Evolutionary conservation across 2,329 filamentous ascomycete species (phyloP).

Genomic region (Alternaria sp.): DNA sequence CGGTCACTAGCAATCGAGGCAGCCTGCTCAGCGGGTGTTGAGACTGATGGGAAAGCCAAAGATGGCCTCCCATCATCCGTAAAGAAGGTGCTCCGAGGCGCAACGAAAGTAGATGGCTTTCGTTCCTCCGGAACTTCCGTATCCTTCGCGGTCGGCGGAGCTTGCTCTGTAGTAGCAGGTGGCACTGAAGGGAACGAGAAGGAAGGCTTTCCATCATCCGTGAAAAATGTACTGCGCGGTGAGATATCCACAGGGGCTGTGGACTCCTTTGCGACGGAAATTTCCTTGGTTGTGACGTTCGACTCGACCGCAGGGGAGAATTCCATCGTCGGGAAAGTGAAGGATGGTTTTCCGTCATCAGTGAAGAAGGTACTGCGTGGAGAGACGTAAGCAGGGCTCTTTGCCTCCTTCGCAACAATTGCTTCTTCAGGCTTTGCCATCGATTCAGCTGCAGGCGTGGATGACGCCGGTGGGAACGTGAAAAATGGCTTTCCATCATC

Average conservation of each 20-base stretch:
- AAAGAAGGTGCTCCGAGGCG: constrained; percentile 20
- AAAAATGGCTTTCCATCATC: constrained; percentile 20
- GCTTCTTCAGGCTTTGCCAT: neutral
- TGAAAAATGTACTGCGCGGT: constrained; percentile 22
- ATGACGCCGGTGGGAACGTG: neutral
- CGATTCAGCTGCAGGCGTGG: neutral
- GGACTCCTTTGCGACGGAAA: neutral
- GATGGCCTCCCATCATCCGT: constrained; percentile 20
- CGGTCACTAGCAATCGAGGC: neutral
- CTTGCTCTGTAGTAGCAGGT: neutral
- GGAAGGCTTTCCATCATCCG: constrained; percentile 19
- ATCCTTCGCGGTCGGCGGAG: neutral
- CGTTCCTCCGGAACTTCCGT: neutral
- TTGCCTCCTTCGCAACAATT: neutral
- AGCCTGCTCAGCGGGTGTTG: neutral
- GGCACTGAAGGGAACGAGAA: constrained; percentile 14
- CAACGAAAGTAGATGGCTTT: constrained; percentile 2
- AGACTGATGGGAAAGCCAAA: constrained; percentile 12
- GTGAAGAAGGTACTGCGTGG: constrained; percentile 23
- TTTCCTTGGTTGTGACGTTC: neutral
- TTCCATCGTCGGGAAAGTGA: constrained; percentile 11
- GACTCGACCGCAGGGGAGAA: neutral
- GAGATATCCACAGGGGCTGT: constrained; percentile 4
- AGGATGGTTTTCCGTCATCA: constrained; percentile 19
- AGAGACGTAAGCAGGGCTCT: constrained; percentile 7